Evolutionary conservation across 176 grass and related monocot species (phyloP).

Genomic region (Bothriochloa decipiens): DNA sequence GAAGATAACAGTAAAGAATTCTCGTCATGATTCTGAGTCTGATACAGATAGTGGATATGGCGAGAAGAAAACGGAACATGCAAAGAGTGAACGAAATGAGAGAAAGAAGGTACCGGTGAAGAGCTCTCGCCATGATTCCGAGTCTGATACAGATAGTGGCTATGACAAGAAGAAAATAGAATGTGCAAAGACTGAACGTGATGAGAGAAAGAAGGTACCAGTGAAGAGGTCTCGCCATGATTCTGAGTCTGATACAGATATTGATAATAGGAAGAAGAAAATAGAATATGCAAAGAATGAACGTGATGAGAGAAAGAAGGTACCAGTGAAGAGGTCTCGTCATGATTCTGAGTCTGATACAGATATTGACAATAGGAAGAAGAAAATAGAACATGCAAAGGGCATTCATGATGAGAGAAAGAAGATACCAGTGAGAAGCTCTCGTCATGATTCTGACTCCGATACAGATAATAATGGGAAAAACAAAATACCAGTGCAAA

Average conservation of each 20-base stretch:
- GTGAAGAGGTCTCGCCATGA: neutral
- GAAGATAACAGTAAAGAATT: too few species aligned
- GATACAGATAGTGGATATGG: constrained; percentile 59
- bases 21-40: constrained; percentile 33
- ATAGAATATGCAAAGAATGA: too few species aligned
- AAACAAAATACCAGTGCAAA: too few species aligned
- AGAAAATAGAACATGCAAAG: too few species aligned
- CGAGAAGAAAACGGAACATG: constrained; percentile 40
- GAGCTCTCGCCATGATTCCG: constrained; percentile 27
- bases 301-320: neutral
- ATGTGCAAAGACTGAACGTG: neutral
- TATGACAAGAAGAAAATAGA: constrained; percentile 13
- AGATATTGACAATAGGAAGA: constrained; percentile 22
- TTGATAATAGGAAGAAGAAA: too few species aligned
- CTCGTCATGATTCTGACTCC: constrained; percentile 36
- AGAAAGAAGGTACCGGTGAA: constrained; percentile 22
- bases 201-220: neutral
- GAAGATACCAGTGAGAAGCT: neutral
- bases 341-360: constrained; percentile 52
- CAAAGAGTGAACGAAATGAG: constrained; percentile 28
- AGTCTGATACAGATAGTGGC: constrained; percentile 31
- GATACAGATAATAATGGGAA: too few species aligned
- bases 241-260: constrained; percentile 58
- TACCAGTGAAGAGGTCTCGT: neutral
- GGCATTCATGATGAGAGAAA: too few species aligned